These are phyloP conservation scores for Herpetomonas tarakana DNA, from an alignment of 208 protist species.

Conservation along the genomic window DNA sequence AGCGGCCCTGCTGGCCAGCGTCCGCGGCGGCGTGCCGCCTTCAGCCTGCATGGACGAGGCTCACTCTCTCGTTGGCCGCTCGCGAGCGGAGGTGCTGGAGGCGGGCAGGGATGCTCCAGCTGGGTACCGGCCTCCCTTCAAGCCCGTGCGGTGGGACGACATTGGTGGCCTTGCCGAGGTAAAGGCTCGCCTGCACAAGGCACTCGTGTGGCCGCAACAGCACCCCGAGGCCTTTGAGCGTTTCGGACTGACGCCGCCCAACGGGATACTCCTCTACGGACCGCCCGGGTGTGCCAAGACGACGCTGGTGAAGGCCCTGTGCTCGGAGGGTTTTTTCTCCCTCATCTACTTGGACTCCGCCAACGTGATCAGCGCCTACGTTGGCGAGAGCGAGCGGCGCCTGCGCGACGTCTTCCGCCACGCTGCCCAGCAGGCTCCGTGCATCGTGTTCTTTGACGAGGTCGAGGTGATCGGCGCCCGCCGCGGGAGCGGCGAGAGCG, in stretches of 20 bases:
- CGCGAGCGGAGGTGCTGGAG: conserved; percentile 44
- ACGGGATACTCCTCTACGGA: conserved; percentile 94
- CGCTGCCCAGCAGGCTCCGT: conserved; percentile 80
- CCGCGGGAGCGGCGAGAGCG: conserved; percentile 16
- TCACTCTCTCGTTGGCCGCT: conserved; percentile 54
- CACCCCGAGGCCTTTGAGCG: conserved; percentile 98
- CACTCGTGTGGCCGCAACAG: conserved; percentile 98
- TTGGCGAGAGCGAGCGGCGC: conserved; percentile 92
- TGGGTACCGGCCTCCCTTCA: conserved; percentile 29
- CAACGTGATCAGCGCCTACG: conserved; percentile 87
- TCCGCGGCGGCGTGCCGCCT: conserved; percentile 25
- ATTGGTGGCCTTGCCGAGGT: conserved; percentile 98
- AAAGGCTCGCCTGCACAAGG: conserved; percentile 97
- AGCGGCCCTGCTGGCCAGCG: conserved; percentile 46
- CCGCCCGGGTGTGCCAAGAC: conserved; percentile 96
- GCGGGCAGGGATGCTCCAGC: conserved; percentile 20
- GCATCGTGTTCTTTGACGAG: conserved; percentile 95
- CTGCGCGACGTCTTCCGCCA: conserved; percentile 84
- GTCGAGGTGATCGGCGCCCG: conserved; percentile 90
- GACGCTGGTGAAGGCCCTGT: conserved; percentile 85
- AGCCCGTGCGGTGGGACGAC: conserved; percentile 95
- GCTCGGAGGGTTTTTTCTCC: conserved; percentile 64
- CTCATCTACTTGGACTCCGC: conserved; percentile 89
- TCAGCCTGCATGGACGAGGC: conserved; percentile 33
- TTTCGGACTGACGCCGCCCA: conserved; percentile 96